Evolutionary conservation across 2,329 filamentous ascomycete species (phyloP), one percentile per base, ranked within the genome.

Genomic region (Neofusicoccum sp.): DNA sequence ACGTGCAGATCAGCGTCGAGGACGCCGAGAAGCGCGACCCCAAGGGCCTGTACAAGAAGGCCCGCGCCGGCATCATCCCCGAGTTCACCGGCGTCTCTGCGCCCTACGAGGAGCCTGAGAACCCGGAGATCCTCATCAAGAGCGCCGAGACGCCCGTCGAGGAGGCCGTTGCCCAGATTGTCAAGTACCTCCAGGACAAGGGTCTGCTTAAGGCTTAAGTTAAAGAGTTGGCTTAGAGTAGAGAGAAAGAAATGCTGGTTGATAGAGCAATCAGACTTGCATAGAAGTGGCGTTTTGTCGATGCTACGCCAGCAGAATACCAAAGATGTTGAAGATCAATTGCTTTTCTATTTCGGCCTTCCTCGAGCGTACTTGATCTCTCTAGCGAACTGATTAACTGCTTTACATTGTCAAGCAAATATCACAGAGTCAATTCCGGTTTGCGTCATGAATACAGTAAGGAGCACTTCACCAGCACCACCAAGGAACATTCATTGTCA

Each of bases 11-110:
- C 11, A 91, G 93, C 12, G 85, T 98, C 69, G 91, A 92, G 78
- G 92, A 95, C 48, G 94, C 95, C 41, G 94, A 98, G 86, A 84
- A 94, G 85, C 88, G 95, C 67, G 95, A 99, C 75, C 95, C 95
- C 54, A 99, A 99, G 87, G 95, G 94, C 4, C 81, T 98, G 65
- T 99, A 99, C 82, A 97, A 97, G 85, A 97, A 97, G 86, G 95
- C 95, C 11, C 84, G 94, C 48, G 89, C 91, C 58, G 95, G 95
- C 48, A 88, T 96, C 77, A 98, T 98, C 79, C 95, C 96, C 79
- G 92, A 98, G 70, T 99, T 99, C 76, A 99, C 95, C 1, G 95
- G 95, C 62, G 92, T 98, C 72, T 93, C 89, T 68, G 93, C 94
- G 34, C 95, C 95, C 1, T 99, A 99, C 76, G 95, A 99, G 85